These are phyloP conservation scores for Strigomonas culicis DNA, from an alignment of 208 protist genomes.

Conservation along the genomic window DNA sequence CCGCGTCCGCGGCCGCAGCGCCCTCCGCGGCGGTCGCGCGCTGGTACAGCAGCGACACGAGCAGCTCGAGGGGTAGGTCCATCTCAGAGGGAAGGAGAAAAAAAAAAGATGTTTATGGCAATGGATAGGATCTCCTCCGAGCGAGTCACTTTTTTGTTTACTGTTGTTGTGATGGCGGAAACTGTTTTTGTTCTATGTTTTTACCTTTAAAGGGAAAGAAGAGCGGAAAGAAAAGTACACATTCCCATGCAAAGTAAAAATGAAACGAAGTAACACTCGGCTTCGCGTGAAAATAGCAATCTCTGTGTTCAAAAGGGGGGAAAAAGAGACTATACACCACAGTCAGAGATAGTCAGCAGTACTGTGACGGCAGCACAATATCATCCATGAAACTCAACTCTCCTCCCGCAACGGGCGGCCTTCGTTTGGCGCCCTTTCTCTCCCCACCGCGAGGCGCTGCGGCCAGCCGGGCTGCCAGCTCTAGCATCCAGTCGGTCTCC, in stretches of 20 bases:
- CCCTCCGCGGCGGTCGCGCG: not conserved
- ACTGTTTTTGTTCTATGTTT: not conserved
- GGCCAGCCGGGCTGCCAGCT: too few relatives aligned
- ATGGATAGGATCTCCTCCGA: too few relatives aligned
- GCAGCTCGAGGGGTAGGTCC: not conserved
- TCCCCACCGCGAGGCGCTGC: too few relatives aligned
- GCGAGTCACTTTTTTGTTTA: not conserved
- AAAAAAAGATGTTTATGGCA: not conserved
- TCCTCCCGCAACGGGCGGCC: too few relatives aligned
- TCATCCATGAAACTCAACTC: too few relatives aligned
- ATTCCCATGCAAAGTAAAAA: too few relatives aligned
- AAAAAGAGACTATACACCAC: not conserved
- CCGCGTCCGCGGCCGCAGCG: not conserved
- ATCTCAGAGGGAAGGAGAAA: not conserved
- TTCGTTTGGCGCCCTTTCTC: too few relatives aligned
- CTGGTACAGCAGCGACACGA: slow-evolving; percentile 1
- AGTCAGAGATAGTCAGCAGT: not conserved
- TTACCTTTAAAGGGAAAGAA: not conserved
- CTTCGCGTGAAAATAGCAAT: too few relatives aligned
- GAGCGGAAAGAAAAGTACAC: not conserved
- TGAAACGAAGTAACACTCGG: too few relatives aligned
- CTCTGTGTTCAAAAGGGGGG: too few relatives aligned
- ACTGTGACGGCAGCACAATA: not conserved
- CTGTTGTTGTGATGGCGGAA: not conserved
- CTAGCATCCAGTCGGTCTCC: too few relatives aligned